Evolutionary conservation across 768 basidiomycete species (phyloP).

Genomic region (Lentinula lateritia): DNA sequence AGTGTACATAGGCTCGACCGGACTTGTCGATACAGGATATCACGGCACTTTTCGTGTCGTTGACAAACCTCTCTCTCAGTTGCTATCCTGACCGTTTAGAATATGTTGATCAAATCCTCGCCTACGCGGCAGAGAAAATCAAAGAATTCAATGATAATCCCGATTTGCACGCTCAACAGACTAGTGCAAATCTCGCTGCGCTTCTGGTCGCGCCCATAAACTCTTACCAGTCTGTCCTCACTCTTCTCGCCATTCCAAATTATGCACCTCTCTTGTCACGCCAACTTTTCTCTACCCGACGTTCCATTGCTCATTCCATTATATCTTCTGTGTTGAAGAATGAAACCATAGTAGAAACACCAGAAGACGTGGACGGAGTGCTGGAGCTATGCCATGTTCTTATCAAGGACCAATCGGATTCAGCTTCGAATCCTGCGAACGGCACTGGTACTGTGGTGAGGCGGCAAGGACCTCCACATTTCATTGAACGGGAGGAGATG

Average conservation of each 20-base stretch:
- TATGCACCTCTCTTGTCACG: constrained; percentile 79
- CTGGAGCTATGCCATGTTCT: constrained; percentile 90
- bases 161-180: constrained; percentile 84
- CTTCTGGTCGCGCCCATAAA: constrained; percentile 93
- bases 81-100: constrained; percentile 97
- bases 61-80: constrained; percentile 91
- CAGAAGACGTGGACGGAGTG: constrained; percentile 92
- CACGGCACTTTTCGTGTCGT: constrained; percentile 91
- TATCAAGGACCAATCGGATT: constrained; percentile 79
- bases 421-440: constrained; percentile 23
- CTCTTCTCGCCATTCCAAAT: constrained; percentile 90
- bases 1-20: constrained; percentile 71
- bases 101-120: constrained; percentile 94
- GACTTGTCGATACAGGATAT: constrained; percentile 97
- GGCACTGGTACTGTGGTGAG: constrained; percentile 28
- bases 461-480: constrained; percentile 44
- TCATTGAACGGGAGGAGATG: constrained; percentile 79
- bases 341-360: constrained; percentile 89
- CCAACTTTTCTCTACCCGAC: constrained; percentile 87
- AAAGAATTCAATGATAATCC: constrained; percentile 82
- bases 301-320: constrained; percentile 91
- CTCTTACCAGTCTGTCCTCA: constrained; percentile 93
- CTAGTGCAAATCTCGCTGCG: constrained; percentile 84
- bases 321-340: constrained; percentile 95
- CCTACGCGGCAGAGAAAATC: constrained; percentile 83